Percentiles rank a stretch among this genome's conserved stretches.
These are phyloP conservation scores for Aquilaria sinensis DNA, from an alignment of 345 rosid genomes.

Conservation along the genomic window DNA sequence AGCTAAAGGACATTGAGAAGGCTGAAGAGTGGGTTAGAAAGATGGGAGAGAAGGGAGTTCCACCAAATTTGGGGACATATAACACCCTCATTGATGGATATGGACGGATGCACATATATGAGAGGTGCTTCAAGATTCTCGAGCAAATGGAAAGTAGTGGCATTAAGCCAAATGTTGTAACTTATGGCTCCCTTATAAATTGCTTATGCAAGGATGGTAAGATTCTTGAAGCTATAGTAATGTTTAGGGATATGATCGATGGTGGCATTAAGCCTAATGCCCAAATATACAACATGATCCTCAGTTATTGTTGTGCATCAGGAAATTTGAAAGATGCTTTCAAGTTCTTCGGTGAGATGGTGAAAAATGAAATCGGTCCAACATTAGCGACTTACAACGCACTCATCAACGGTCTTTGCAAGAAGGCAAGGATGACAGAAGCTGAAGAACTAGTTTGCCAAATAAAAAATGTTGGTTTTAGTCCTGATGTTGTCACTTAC, in stretches of 20 bases:
- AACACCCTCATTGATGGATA: slow-evolving; percentile 69
- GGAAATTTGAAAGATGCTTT: slow-evolving; percentile 62
- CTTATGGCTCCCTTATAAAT: slow-evolving; percentile 70
- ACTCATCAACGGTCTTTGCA: slow-evolving; percentile 65
- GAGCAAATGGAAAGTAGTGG: slow-evolving; percentile 72
- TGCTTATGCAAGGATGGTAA: slow-evolving; percentile 62
- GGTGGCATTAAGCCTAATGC: slow-evolving; percentile 55
- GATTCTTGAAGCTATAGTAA: slow-evolving; percentile 73
- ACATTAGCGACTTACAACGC: slow-evolving; percentile 75
- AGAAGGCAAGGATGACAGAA: slow-evolving; percentile 40
- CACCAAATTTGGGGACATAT: slow-evolving; percentile 51
- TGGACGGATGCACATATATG: slow-evolving; percentile 47
- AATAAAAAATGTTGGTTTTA: slow-evolving; percentile 39
- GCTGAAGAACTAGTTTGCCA: slow-evolving; percentile 59
- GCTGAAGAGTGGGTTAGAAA: slow-evolving; percentile 56
- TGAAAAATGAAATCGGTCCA: slow-evolving; percentile 28
- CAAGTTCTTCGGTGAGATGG: slow-evolving; percentile 60
- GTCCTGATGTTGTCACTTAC: slow-evolving; percentile 64
- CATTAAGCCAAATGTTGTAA: slow-evolving; percentile 54
- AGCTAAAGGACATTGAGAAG: slow-evolving; percentile 47
- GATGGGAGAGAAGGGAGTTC: slow-evolving; percentile 57
- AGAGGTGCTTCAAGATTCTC: slow-evolving; percentile 59
- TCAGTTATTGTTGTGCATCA: slow-evolving; percentile 44
- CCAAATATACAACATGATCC: slow-evolving; percentile 69
- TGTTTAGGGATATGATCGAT: slow-evolving; percentile 49